phyloP scores from a whole-genome alignment of 2,329 filamentous ascomycete species.

The Xylariaceae sp. region DNA sequence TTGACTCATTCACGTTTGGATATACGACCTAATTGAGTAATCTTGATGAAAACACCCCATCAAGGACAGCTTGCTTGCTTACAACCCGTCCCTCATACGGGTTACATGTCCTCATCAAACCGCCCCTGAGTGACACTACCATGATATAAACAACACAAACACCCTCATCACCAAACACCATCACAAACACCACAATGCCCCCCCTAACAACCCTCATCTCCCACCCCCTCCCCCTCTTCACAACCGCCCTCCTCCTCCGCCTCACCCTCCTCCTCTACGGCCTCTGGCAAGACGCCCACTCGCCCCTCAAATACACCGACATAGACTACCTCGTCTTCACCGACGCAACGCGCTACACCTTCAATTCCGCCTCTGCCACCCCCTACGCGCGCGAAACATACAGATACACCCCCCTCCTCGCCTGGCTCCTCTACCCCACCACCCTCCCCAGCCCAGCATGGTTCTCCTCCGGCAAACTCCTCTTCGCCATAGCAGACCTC shows the following conservation, averaged over 20 bases:
- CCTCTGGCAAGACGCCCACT: conserved; percentile 85
- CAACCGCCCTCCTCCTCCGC: conserved; percentile 60
- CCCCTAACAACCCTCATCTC: conserved; percentile 24
- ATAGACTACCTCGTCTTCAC: conserved; percentile 99
- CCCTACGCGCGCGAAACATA: conserved; percentile 86
- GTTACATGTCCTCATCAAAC: too few species aligned
- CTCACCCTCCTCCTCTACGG: conserved; percentile 76
- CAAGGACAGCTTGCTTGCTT: too few species aligned
- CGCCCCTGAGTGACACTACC: too few species aligned
- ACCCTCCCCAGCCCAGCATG: conserved; percentile 42
- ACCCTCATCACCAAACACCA: too few species aligned
- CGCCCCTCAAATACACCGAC: conserved; percentile 94
- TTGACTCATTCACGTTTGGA: too few species aligned
- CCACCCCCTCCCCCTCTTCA: conserved; percentile 47
- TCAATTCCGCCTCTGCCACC: conserved; percentile 74
- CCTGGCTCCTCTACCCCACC: conserved; percentile 85
- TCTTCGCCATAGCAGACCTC: conserved; percentile 81
- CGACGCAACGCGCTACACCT: conserved; percentile 72
- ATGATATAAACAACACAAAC: too few species aligned
- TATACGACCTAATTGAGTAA: too few species aligned
- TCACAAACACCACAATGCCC: too few species aligned
- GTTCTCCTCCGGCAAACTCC: conserved; percentile 80
- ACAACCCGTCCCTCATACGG: too few species aligned
- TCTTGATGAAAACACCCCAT: too few species aligned
- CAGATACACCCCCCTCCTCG: conserved; percentile 89